Base-by-base conservation (phyloP, 2,329 filamentous ascomycete genomes). In the Ambrosiella xylebori region DNA sequence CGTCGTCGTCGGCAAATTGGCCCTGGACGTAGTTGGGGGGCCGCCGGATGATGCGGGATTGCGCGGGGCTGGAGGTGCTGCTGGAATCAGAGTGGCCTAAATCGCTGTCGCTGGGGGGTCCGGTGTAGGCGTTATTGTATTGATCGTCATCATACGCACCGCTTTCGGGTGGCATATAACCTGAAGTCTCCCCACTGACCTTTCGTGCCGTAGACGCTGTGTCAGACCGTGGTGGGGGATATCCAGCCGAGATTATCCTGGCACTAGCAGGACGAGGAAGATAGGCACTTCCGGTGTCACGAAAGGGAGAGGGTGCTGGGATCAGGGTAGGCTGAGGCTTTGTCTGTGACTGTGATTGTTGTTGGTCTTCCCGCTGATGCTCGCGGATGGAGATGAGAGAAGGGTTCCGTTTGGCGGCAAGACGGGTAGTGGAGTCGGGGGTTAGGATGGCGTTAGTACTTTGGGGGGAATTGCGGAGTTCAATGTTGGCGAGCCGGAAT, bases 401-500 rank as follows among this genome's bases (percentile, higher is more conserved):
- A 8, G 37, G 56, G n/a, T 58, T 54, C 27, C n/a, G 51, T 17
- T 38, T 15, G 37, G 36, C 45, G 15, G 15, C 8, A 11, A 27
- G 36, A 15, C 40, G 2, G 53, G 45, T 27, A 52, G 57, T 12
- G 41, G 51, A 19, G 58, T 56, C 35, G 54, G 17, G 9, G 58
- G 40, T 13, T 49, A 77, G 79, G 13, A 77, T 66, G 1, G 82
- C 80, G 1, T 81, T 81, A 1, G 78, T 75, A 1, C 76, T 75
- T 7, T 39, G 52, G 15, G 74, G 70, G 2, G 80, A 80, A 59
- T 77, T 77, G 56, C 77, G 75, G 19, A 74, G 75, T 2, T 76
- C 75, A 6, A 76, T 77, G 2, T 78, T 81, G 49, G 84, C 81
- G 66, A 85, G 93, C 61, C 86, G 82, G 74, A 97, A 88, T 71